phyloP scores from a whole-genome alignment of 768 basidiomycete genomes.

The Hygrophorus russula region DNA sequence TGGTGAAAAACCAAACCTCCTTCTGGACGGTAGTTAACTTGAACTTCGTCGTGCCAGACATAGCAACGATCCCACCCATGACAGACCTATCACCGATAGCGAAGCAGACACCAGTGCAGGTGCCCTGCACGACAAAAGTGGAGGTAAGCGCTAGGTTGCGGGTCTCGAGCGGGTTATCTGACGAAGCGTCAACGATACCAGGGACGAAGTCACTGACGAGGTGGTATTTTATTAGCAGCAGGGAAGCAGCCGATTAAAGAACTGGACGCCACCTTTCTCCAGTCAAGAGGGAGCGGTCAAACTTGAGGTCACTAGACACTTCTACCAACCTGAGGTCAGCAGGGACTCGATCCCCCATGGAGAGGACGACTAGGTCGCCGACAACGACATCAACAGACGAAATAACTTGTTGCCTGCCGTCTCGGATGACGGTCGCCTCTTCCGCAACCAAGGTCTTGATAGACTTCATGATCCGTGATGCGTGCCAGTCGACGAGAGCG shows the following conservation, averaged over 20 bases:
- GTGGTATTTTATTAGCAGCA: constrained; percentile 29
- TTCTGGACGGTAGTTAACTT: constrained; percentile 18
- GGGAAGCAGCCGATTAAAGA: constrained; percentile 45
- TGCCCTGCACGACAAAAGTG: constrained; percentile 57
- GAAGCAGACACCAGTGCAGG: constrained; percentile 51
- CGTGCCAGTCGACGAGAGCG: constrained; percentile 39
- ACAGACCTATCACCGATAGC: constrained; percentile 26
- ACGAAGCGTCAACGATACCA: constrained; percentile 24
- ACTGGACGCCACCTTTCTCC: constrained; percentile 49
- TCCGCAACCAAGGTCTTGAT: constrained; percentile 51
- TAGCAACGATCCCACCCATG: constrained; percentile 24
- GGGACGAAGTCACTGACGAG: constrained; percentile 12
- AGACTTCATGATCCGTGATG: constrained; percentile 39
- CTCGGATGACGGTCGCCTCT: constrained; percentile 49
- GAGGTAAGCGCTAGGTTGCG: constrained; percentile 53
- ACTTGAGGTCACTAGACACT: constrained; percentile 49
- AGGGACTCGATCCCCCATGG: constrained; percentile 59
- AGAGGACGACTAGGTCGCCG: constrained; percentile 54
- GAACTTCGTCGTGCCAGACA: constrained; percentile 52
- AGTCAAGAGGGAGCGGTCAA: constrained; percentile 61
- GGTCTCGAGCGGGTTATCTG: constrained; percentile 37
- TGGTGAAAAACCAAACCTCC: constrained; percentile 29
- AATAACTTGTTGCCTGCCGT: constrained; percentile 39
- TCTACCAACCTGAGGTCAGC: constrained; percentile 52
- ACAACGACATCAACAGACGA: constrained; percentile 53